Evolutionary conservation across 306 rosid genomes (phyloP).

Genomic region (Lathyrus tuberosus): DNA sequence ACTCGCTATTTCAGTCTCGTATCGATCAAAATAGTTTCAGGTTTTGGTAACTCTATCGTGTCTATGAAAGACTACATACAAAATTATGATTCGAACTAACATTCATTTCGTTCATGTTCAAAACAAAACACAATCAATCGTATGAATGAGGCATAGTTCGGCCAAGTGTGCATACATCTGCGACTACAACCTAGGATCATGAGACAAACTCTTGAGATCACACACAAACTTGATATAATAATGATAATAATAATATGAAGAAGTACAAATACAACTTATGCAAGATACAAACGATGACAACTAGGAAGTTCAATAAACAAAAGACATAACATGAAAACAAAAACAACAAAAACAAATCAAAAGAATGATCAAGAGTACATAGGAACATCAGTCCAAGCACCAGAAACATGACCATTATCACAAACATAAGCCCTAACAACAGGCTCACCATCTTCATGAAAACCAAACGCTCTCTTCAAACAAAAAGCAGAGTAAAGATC

Average conservation of each 20-base stretch:
- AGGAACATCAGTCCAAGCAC: constrained; percentile 96
- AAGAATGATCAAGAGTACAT: constrained; percentile 52
- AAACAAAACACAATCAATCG: no score
- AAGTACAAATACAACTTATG: background rate
- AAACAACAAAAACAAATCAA: background rate
- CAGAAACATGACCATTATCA: constrained; percentile 94
- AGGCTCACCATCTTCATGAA: constrained; percentile 93
- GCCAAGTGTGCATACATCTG: no score
- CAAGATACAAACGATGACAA: background rate
- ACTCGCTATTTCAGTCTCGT: background rate
- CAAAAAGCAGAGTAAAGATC: constrained; percentile 92
- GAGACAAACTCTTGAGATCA: background rate
- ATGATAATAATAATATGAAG: background rate
- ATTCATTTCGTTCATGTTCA: no score
- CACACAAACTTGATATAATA: background rate
- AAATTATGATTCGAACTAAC: no score
- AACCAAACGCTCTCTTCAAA: constrained; percentile 70
- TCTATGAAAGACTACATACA: no score
- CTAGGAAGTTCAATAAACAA: background rate
- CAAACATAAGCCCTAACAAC: constrained; percentile 93
- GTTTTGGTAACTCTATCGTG: no score
- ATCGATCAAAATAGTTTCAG: no score
- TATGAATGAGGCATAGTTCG: no score
- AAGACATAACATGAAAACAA: background rate
- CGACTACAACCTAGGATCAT: background rate